Base-by-base conservation (phyloP, 164 flowering plant genomes). In the Magnolia changhungtana region DNA sequence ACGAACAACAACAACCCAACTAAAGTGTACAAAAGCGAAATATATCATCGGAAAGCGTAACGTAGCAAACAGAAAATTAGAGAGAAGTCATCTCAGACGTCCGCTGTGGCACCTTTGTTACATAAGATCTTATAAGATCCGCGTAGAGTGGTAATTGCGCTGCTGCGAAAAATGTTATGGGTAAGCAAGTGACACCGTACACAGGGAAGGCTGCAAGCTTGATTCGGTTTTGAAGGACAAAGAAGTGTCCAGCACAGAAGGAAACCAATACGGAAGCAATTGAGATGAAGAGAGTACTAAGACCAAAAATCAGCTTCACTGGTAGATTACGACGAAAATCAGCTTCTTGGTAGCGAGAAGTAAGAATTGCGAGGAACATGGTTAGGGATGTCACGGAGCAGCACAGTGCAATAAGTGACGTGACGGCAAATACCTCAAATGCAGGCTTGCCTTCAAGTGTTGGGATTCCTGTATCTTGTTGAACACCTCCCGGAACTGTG, bases 361-460 rank as follows among this genome's bases (percentile, higher is more conserved):
- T 83, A 70, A 80, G 74, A 58, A 80, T 78, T 0, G 85, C 58
- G 0, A 83, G 81, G 51, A 83, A 83, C 75, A 75, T 72, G 7
- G 7, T 37, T 37, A 37, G 45, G 45, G 45, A 37, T 37, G 45
- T 37, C 45, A 37, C 45, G 45, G 85, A 80, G 64, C 50, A 74
- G 76, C 75, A 75, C 19, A 83, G 81, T 1, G 85, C 81, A 0
- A 80, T 61, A 1, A 80, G 80, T 0, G 81, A 80, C 0, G 83
- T 13, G 31, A 78, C 37, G 9, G 83, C 71, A 59, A 83, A 83
- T 7, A 76, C 52, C 23, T 75, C 20, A 67, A 83, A 83, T 1
- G 77, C 77, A 21, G 78, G 68, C 29, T 75, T 71, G 50, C 58
- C 49, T 68, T 52, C 72, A 4, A 83, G 79, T 16, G 50, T 66